These are phyloP conservation scores for Mortierella sp. DNA, from an alignment of 371 early-diverging fungal genomes.

Conservation along the genomic window DNA sequence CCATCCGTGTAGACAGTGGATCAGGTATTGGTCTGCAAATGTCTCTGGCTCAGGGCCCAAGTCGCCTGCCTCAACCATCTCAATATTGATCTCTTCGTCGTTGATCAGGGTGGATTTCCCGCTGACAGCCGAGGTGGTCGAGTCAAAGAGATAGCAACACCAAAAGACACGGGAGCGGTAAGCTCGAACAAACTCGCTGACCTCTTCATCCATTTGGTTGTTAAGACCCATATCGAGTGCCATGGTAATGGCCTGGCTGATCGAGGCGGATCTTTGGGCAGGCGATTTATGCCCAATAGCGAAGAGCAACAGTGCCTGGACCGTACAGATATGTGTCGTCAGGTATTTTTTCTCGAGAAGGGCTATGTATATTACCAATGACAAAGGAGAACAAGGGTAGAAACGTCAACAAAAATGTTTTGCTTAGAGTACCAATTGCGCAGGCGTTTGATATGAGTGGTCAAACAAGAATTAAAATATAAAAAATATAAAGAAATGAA, in stretches of 20 bases:
- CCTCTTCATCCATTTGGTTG: slow-evolving; percentile 20
- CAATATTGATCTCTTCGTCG: slow-evolving; percentile 43
- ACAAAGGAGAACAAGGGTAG: not conserved
- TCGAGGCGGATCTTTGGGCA: slow-evolving; percentile 49
- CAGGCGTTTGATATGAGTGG: not conserved
- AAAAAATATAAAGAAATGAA: not conserved
- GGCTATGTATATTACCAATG: slow-evolving; percentile 7
- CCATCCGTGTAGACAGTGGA: slow-evolving; percentile 45
- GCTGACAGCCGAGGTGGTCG: slow-evolving; percentile 42
- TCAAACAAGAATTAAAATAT: not conserved
- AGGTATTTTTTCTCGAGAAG: slow-evolving; percentile 44
- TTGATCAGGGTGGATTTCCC: slow-evolving; percentile 48
- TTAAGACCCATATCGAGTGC: slow-evolving; percentile 49
- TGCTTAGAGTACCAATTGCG: not conserved
- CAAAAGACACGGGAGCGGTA: slow-evolving; percentile 46
- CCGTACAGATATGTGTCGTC: slow-evolving; percentile 48
- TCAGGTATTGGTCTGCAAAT: slow-evolving; percentile 47
- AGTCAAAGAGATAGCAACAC: slow-evolving; percentile 47
- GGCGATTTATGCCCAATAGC: slow-evolving; percentile 52
- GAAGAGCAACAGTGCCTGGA: slow-evolving; percentile 42
- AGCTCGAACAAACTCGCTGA: slow-evolving; percentile 18
- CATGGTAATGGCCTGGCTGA: slow-evolving; percentile 51
- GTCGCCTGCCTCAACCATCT: slow-evolving; percentile 26
- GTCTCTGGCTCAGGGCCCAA: slow-evolving; percentile 40
- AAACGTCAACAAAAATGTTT: no score